Percentiles rank a stretch among this genome's conserved stretches.
Evolutionary conservation across 1,284 basidiomycete species (phyloP).

Genomic region (Mycena citricolor): DNA sequence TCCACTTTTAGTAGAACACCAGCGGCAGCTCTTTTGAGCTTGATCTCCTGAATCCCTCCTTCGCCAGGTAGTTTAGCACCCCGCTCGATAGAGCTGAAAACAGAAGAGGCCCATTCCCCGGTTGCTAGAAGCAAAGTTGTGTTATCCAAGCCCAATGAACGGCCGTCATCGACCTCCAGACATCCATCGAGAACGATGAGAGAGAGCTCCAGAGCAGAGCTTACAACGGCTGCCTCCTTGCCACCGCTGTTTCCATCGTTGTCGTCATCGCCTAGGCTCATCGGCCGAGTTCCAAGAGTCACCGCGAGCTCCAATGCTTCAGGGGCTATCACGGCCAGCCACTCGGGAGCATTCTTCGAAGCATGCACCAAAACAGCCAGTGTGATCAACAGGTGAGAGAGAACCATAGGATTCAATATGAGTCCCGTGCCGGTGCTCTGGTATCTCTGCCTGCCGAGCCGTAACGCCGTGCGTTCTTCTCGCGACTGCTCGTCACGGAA

Average conservation of each 20-base stretch:
- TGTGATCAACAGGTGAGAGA: slow-evolving; percentile 76
- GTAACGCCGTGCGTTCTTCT: slow-evolving; percentile 63
- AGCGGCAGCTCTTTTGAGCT: slow-evolving; percentile 68
- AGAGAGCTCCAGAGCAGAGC: slow-evolving; percentile 73
- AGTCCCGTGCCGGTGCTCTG: slow-evolving; percentile 76
- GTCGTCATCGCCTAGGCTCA: slow-evolving; percentile 50
- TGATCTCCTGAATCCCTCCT: slow-evolving; percentile 62
- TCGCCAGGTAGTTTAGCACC: slow-evolving; percentile 63
- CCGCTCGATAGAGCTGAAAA: slow-evolving; percentile 68
- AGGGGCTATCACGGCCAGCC: slow-evolving; percentile 78
- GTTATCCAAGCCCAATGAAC: slow-evolving; percentile 73
- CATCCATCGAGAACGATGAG: slow-evolving; percentile 77
- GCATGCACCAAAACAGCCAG: slow-evolving; percentile 83
- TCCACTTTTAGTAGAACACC: slow-evolving; percentile 82
- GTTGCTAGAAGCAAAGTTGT: slow-evolving; percentile 68
- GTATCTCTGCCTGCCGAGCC: slow-evolving; percentile 52
- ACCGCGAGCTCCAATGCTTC: slow-evolving; percentile 81
- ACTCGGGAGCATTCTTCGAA: slow-evolving; percentile 74
- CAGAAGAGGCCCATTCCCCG: slow-evolving; percentile 77
- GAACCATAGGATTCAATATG: slow-evolving; percentile 72
- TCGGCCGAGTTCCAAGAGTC: slow-evolving; percentile 68
- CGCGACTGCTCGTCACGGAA: slow-evolving; percentile 77
- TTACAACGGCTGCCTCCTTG: slow-evolving; percentile 70
- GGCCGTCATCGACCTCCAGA: slow-evolving; percentile 74
- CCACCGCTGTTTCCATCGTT: slow-evolving; percentile 37